Evolutionary conservation across 257 asterid genomes (phyloP).

Genomic region (Solanum tacnaense): DNA sequence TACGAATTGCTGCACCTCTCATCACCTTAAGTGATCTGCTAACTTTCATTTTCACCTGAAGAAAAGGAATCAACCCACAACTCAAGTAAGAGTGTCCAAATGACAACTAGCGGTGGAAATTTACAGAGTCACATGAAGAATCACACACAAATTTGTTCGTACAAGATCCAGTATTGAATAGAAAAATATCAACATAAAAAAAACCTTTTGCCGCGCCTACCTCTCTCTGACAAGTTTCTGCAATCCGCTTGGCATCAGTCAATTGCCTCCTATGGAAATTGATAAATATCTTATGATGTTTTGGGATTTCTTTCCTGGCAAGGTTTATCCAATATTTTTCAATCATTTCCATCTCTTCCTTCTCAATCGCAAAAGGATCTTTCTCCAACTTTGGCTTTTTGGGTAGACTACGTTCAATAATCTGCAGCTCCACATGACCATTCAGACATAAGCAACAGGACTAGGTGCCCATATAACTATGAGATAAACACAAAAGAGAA

Average conservation of each 20-base stretch:
- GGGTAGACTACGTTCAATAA: constrained; percentile 88
- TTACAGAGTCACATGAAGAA: not conserved
- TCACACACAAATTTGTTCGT: not conserved
- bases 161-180: not conserved
- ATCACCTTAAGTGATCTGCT: constrained; percentile 82
- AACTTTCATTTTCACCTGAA: constrained; percentile 88
- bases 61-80: not conserved
- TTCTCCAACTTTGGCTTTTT: constrained; percentile 66
- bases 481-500: not conserved
- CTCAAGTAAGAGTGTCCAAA: not conserved
- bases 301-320: constrained; percentile 86
- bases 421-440: constrained; percentile 44
- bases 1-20: constrained; percentile 80
- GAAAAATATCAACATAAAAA: not conserved
- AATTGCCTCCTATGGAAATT: constrained; percentile 70
- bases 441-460: not conserved
- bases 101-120: not conserved
- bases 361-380: constrained; percentile 79
- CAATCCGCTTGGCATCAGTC: constrained; percentile 76
- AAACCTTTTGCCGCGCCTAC: constrained; percentile 20
- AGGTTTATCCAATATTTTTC: constrained; percentile 74
- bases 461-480: not conserved
- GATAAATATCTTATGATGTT: constrained; percentile 66
- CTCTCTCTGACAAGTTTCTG: constrained; percentile 97
- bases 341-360: constrained; percentile 78